Base-by-base conservation (phyloP, 139 green algal species). In the Tetradesmus obliquus region DNA sequence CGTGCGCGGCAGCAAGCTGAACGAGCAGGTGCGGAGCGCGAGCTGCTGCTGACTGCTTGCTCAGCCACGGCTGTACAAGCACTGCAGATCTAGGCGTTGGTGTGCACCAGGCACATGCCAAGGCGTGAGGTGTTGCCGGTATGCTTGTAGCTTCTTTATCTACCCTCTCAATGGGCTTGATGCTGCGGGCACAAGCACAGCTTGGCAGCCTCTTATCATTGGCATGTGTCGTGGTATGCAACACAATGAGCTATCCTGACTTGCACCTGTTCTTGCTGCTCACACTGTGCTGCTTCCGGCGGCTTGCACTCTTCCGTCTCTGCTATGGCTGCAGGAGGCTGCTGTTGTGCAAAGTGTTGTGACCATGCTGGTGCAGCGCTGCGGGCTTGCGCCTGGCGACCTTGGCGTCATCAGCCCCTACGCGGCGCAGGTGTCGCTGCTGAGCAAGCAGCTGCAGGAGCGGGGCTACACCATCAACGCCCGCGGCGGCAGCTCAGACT, bases 371-470 rank as follows among this genome's bases (percentile, higher is more conserved):
- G 8, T 89, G 10, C 24, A 81, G 84, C 6, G 62, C 10, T 89
- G 84, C 24, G 84, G 84, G 13, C 84, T 89, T 7, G 32, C 8
- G 12, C 60, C 84, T 9, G 88, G 90, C 3, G 90, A 94, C 8
- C 92, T 96, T 1, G 95, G 94, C 3, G 55, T 98, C 17, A 91
- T 98, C 79, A 95, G 94, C 3, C 94, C 96, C 0, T 98, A 98
- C 92, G 95, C 94, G 22, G 95, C 92, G 0, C 96, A 98, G 95
- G 92, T 96, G 82, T 60, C 55, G 53, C 71, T 91, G 54, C 53
- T 85, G 51, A 74, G 45, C 55, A 69, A 17, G 69, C 81, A 91
- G 87, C 87, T 91, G 69, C 54, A 51, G 54, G 60, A 82, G 24
- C 15, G 62, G 45, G 85, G 85, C 82, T 54, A 54, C 51, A 69